Evolutionary conservation across 192 early-diverging fungal species (phyloP).

Genomic region (Coemansia sp.): DNA sequence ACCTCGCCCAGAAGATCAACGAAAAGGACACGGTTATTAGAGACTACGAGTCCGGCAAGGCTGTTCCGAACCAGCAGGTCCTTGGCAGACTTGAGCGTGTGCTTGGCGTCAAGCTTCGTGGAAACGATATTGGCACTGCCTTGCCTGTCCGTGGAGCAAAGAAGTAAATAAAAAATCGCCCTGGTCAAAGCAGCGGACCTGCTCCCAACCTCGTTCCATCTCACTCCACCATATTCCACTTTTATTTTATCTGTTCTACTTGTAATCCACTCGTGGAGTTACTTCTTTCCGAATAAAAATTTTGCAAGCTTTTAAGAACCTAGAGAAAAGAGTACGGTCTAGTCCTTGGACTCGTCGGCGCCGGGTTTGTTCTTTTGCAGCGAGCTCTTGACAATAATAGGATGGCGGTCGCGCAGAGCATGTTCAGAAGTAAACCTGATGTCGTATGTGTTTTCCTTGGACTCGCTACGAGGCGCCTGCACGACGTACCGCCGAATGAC

Average conservation of each 20-base stretch:
- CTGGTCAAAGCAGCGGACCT: too few relatives aligned
- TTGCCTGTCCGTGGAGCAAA: slow-evolving; percentile 35
- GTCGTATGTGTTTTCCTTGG: slow-evolving; percentile 33
- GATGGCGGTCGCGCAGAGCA: slow-evolving; percentile 42
- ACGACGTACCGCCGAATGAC: slow-evolving; percentile 48
- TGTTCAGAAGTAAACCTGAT: slow-evolving; percentile 42
- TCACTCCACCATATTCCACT: not conserved
- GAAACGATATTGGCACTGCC: slow-evolving; percentile 66
- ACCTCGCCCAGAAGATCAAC: slow-evolving; percentile 82
- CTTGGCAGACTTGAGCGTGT: slow-evolving; percentile 85
- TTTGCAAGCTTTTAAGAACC: slow-evolving; percentile 3
- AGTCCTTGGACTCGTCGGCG: slow-evolving; percentile 1
- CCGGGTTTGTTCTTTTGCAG: slow-evolving; percentile 18
- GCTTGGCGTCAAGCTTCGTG: slow-evolving; percentile 84
- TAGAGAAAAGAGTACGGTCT: not conserved
- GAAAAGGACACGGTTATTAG: slow-evolving; percentile 89
- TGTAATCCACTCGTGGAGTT: too few relatives aligned
- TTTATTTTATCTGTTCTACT: slow-evolving; percentile 9
- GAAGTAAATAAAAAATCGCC: too few relatives aligned
- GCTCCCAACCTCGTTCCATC: too few relatives aligned
- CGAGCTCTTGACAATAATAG: slow-evolving; percentile 43
- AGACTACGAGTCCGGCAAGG: slow-evolving; percentile 86
- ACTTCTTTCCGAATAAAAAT: slow-evolving; percentile 5
- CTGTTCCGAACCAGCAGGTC: slow-evolving; percentile 88
- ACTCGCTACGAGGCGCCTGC: slow-evolving; percentile 33